These are phyloP conservation scores for Cucumis melo DNA, from an alignment of 306 rosid species.

Conservation along the genomic window DNA sequence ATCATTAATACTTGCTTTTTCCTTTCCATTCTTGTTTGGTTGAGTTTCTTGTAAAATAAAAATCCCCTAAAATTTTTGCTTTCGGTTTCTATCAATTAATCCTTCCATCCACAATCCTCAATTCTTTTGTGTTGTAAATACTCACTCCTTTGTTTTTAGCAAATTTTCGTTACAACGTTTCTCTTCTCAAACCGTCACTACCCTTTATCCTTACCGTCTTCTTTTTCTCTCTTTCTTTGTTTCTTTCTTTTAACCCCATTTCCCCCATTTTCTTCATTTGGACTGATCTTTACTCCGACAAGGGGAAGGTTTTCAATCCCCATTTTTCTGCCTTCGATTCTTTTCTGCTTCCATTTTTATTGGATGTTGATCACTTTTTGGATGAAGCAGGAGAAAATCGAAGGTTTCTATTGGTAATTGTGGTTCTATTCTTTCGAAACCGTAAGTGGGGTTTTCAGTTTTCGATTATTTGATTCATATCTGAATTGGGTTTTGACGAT, in stretches of 20 bases:
- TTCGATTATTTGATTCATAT: background rate
- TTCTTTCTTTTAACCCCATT: constrained; percentile 13
- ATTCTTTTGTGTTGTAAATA: background rate
- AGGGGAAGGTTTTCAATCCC: background rate
- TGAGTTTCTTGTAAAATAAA: background rate
- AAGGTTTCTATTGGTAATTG: background rate
- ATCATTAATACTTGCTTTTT: constrained; percentile 41
- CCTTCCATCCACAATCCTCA: constrained; percentile 3
- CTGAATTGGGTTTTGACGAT: background rate
- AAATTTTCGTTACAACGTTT: constrained; percentile 10
- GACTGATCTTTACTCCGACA: background rate
- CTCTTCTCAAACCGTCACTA: background rate
- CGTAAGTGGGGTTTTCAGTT: background rate
- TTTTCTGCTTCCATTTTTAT: background rate
- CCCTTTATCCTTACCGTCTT: background rate
- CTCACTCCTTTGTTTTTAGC: constrained; percentile 14
- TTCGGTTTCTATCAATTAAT: constrained; percentile 9
- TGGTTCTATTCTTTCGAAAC: background rate
- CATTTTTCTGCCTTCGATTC: background rate
- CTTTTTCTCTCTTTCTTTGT: background rate
- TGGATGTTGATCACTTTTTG: background rate
- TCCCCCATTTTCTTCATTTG: background rate
- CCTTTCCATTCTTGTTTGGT: constrained; percentile 8
- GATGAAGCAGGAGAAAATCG: constrained; percentile 1
- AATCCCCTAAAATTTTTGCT: background rate